These are phyloP conservation scores for Cyclotella baltica DNA, from an alignment of 108 stramenopile species.

Conservation along the genomic window DNA sequence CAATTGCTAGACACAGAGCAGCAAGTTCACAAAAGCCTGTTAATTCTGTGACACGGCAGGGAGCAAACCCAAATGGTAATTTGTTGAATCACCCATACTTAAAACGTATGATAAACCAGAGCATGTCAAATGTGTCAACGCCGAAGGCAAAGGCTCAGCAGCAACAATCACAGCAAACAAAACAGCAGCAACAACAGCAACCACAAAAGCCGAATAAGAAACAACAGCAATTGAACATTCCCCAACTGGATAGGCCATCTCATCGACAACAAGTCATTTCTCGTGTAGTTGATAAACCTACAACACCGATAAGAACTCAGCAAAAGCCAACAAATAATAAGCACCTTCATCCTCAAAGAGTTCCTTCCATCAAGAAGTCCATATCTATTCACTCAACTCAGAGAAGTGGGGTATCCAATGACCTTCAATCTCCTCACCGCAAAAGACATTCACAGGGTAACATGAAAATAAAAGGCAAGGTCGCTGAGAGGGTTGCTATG, in stretches of 20 bases:
- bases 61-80: conserved; percentile 4
- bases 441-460: conserved; percentile 1
- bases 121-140: conserved; percentile 1
- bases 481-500: conserved; percentile 33
- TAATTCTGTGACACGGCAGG: too few relatives aligned
- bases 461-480: conserved; percentile 2
- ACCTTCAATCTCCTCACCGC: background rate
- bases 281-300: background rate
- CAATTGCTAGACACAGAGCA: conserved; percentile 42
- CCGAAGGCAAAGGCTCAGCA: conserved; percentile 16
- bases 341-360: background rate
- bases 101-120: conserved; percentile 19
- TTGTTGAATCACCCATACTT: conserved; percentile 34
- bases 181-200: too few relatives aligned
- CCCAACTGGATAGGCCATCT: background rate
- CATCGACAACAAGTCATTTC: conserved; percentile 16
- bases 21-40: too few relatives aligned
- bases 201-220: too few relatives aligned
- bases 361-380: too few relatives aligned
- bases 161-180: too few relatives aligned
- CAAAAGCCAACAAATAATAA: background rate
- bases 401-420: background rate
- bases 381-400: background rate
- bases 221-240: background rate
- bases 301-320: background rate